Conservation (phyloP, 768 basidiomycete genomes). For the Psilocybe sp. region DNA sequence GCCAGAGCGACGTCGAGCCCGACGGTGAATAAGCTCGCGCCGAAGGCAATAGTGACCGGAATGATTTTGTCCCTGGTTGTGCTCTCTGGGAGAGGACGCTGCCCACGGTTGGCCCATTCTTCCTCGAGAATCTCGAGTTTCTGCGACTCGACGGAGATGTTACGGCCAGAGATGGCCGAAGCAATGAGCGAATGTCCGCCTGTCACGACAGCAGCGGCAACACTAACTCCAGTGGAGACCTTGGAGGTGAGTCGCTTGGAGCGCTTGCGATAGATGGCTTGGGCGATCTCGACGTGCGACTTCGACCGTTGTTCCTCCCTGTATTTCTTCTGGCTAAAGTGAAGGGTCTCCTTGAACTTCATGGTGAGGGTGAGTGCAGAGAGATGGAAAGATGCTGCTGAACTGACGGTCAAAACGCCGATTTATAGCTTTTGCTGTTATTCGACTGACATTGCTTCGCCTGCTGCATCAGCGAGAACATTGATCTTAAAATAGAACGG, state of each 20-base stretch:
- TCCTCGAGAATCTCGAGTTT: conserved; percentile 4
- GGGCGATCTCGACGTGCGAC: background rate
- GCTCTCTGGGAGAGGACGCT: background rate
- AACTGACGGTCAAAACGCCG: too few relatives aligned
- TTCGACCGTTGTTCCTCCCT: background rate
- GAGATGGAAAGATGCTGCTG: background rate
- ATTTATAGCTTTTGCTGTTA: too few relatives aligned
- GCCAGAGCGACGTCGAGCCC: conserved; percentile 4
- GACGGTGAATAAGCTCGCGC: conserved; percentile 1
- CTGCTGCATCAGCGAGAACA: too few relatives aligned
- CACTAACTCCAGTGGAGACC: background rate
- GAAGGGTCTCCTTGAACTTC: conserved; percentile 1
- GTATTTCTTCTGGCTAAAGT: conserved; percentile 2
- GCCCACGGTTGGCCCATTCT: conserved; percentile 2
- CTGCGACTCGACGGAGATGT: conserved; percentile 4
- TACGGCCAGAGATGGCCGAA: background rate
- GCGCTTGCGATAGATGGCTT: conserved; percentile 5
- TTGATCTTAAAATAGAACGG: too few relatives aligned
- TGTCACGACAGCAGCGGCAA: conserved; percentile 1
- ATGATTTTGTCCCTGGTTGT: conserved; percentile 3
- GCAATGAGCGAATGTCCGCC: background rate
- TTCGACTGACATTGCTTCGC: too few relatives aligned
- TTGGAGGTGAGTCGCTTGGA: conserved; percentile 2
- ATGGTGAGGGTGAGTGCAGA: background rate
- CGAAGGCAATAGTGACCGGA: conserved; percentile 2